Conservation (phyloP, 202 grass and related monocot species). For the Setaria viridis region DNA sequence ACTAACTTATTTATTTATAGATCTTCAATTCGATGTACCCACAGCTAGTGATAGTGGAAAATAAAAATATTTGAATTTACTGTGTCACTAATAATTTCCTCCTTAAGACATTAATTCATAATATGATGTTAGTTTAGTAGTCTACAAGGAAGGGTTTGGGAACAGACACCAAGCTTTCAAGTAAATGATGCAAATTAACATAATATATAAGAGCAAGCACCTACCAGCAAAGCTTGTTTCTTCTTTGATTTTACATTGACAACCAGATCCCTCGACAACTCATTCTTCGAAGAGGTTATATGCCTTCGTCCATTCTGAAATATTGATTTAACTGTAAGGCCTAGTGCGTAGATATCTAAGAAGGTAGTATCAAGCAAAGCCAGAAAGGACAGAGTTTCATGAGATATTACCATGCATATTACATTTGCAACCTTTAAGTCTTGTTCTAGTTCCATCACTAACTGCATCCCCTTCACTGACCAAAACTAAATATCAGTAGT, state of each 20-base stretch:
- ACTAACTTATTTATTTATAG: conserved; percentile 56
- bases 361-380: conserved; percentile 16
- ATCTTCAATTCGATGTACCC: conserved; percentile 34
- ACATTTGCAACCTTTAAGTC: conserved; percentile 97
- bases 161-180: conserved; percentile 39
- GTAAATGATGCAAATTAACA: conserved; percentile 35
- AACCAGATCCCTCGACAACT: conserved; percentile 97
- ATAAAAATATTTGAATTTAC: conserved; percentile 10
- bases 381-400: conserved; percentile 37
- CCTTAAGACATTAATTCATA: conserved; percentile 20
- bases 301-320: conserved; percentile 92
- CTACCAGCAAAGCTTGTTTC: conserved; percentile 95
- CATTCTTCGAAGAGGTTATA: conserved; percentile 91
- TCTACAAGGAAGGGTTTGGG: conserved; percentile 23
- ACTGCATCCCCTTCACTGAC: conserved; percentile 98
- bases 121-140: conserved; percentile 23
- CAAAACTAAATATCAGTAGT: conserved; percentile 71
- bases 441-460: conserved; percentile 97
- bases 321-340: conserved; percentile 44
- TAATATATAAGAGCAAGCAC: conserved; percentile 43
- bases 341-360: conserved; percentile 2
- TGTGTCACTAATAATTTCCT: conserved; percentile 22
- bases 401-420: conserved; percentile 84
- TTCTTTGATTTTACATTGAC: conserved; percentile 98
- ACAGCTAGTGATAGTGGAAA: conserved; percentile 31